phyloP scores from a whole-genome alignment of 805 yeast species.

The Yarrowia deformans region DNA sequence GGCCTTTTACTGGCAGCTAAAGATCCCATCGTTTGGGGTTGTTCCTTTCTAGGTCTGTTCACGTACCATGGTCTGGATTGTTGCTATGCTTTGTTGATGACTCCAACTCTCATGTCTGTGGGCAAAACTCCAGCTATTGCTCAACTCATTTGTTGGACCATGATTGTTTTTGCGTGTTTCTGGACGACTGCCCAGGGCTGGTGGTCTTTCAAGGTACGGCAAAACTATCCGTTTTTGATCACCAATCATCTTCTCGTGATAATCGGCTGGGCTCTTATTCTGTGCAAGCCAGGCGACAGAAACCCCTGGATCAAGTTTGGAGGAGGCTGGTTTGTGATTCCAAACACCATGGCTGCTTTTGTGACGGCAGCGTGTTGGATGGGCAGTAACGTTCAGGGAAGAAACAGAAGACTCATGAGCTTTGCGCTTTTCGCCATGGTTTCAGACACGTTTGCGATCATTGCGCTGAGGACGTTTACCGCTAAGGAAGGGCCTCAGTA shows the following conservation, averaged over 20 bases:
- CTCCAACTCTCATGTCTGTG: neutral
- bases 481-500: neutral
- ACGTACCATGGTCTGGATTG: conserved; percentile 11
- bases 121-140: neutral
- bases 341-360: conserved; percentile 9
- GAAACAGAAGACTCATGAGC: conserved; percentile 4
- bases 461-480: conserved; percentile 1
- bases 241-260: neutral
- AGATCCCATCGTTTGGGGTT: conserved; percentile 2
- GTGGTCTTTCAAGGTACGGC: neutral
- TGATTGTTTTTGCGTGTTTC: conserved; percentile 9
- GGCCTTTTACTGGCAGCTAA: neutral
- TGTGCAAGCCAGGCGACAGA: neutral
- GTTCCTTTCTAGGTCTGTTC: conserved; percentile 3
- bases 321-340: conserved; percentile 25
- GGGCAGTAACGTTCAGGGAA: neutral
- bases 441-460: conserved; percentile 2
- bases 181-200: conserved; percentile 11
- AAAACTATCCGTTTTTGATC: neutral
- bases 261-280: conserved; percentile 15
- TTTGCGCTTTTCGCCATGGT: conserved; percentile 17
- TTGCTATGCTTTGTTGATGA: neutral
- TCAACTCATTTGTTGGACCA: conserved; percentile 19
- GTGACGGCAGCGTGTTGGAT: conserved; percentile 1
- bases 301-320: conserved; percentile 14